phyloP scores from a whole-genome alignment of 1,284 basidiomycete genomes.

The Heterobasidion occidentale region DNA sequence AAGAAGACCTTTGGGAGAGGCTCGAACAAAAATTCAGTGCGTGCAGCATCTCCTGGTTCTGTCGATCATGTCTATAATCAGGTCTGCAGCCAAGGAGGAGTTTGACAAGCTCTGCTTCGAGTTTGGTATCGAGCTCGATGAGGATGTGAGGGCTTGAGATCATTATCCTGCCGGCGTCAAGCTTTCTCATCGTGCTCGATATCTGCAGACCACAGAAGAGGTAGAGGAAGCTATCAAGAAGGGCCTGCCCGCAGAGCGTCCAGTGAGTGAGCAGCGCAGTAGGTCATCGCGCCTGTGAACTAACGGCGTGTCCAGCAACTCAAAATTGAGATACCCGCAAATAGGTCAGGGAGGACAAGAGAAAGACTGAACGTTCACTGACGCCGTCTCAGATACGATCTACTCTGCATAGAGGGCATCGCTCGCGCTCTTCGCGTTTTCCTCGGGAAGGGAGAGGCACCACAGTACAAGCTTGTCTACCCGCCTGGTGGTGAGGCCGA shows the following conservation, averaged over 20 bases:
- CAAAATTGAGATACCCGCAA: constrained; percentile 98
- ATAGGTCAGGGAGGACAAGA: constrained; percentile 45
- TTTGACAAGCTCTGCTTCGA: constrained; percentile 97
- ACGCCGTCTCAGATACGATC: constrained; percentile 72
- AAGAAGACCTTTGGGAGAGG: constrained; percentile 86
- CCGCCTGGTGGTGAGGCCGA: constrained; percentile 59
- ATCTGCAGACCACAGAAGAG: constrained; percentile 78
- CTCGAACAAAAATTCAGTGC: constrained; percentile 82
- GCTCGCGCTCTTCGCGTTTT: constrained; percentile 84
- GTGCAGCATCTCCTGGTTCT: constrained; percentile 16
- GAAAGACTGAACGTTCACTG: background rate
- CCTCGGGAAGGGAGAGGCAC: constrained; percentile 65
- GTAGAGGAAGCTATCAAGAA: constrained; percentile 78
- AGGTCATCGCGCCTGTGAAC: background rate
- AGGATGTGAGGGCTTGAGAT: constrained; percentile 66
- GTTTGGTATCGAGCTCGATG: constrained; percentile 95
- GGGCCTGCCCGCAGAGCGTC: constrained; percentile 75
- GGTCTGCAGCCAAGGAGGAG: constrained; percentile 71
- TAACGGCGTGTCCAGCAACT: constrained; percentile 56
- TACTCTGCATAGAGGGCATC: constrained; percentile 96
- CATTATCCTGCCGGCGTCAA: background rate
- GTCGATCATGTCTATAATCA: constrained; percentile 2
- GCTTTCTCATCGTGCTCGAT: background rate
- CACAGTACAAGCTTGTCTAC: constrained; percentile 64
- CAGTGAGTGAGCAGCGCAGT: constrained; percentile 38